Evolutionary conservation across 768 basidiomycete genomes (phyloP).

Genomic region (Termitomyces sp.): DNA sequence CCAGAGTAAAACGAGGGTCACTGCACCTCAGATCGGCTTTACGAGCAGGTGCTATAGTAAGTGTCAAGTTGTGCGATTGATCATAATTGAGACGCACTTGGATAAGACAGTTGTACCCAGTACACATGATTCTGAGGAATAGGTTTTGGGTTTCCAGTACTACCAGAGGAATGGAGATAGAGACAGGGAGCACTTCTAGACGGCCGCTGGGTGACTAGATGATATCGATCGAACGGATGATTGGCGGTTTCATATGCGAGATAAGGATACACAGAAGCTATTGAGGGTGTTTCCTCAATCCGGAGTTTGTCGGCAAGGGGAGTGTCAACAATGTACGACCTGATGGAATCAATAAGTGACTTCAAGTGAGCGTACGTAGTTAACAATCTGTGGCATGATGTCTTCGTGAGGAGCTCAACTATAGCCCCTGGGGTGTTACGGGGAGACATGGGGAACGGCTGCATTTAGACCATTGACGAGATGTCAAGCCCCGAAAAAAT

Average conservation of each 20-base stretch:
- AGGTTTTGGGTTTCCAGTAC: slow-evolving; percentile 40
- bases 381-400: slow-evolving; percentile 31
- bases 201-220: slow-evolving; percentile 3
- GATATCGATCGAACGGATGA: slow-evolving; percentile 19
- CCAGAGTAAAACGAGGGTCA: slow-evolving; percentile 16
- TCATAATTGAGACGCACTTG: background rate
- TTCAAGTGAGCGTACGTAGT: slow-evolving; percentile 23
- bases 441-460: slow-evolving; percentile 37
- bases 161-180: slow-evolving; percentile 30
- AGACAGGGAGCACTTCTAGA: slow-evolving; percentile 18
- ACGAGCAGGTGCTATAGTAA: background rate
- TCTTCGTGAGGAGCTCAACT: slow-evolving; percentile 28
- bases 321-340: slow-evolving; percentile 18
- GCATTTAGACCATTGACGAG: background rate
- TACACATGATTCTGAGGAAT: slow-evolving; percentile 27
- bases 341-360: slow-evolving; percentile 23
- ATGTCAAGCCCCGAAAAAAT: background rate
- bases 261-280: background rate
- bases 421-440: slow-evolving; percentile 28
- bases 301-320: slow-evolving; percentile 11
- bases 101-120: slow-evolving; percentile 22
- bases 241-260: background rate
- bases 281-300: background rate
- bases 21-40: slow-evolving; percentile 2
- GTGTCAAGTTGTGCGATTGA: background rate